Evolutionary conservation across 345 rosid genomes (phyloP), one percentile per base, ranked within the genome.

Genomic region (Boechera divaricarpa): DNA sequence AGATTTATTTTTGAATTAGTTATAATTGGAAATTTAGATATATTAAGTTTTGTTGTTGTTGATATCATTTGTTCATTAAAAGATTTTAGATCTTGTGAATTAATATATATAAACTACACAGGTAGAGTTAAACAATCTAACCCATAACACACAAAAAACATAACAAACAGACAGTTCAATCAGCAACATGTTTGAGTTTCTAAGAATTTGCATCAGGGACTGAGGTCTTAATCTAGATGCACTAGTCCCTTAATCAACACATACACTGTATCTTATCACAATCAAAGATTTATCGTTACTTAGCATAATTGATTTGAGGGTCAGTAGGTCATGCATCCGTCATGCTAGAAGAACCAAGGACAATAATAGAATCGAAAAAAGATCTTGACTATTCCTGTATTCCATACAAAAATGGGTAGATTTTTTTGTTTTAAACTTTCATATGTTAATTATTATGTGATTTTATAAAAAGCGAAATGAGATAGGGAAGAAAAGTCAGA

Each of bases 401-500:
- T 21, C 24, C 24, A 44, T 52, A 62, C 28, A 61, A 62, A 67
- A 62, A 10, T 53, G 16, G 32, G 58, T 45, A 33, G 35, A 47
- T 21, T 32, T 59, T 9, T 69, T 55, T 42, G 6, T 15, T 15
- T 56, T 0, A 10, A 61, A 36, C 12, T 15, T 11, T 36, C 58
- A 5, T 10, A 52, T 31, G 21, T 5, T 38, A 28, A 29, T 56
- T 9, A 67, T 56, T 57, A 73, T 63, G 33, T 63, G 35, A 41
- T 41, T 55, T 67, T 35, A 18, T 32, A 69, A 56, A 56, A 63
- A 38, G 44, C 44, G 28, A 56, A 63, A 64, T 36, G 64, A 48
- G 45, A 54, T 45, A 48, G 63, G 73, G 72, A 77, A 77, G 72
- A 65, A 70, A 65, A 71, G 81, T 77, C 77, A 70, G 67, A 71